A percentile compares a stretch with the other conserved stretches of the same genome.
phyloP scores from a whole-genome alignment of 225 moss, liverwort and hornwort species.

The Bryoerythrophyllum caledonicum region DNA sequence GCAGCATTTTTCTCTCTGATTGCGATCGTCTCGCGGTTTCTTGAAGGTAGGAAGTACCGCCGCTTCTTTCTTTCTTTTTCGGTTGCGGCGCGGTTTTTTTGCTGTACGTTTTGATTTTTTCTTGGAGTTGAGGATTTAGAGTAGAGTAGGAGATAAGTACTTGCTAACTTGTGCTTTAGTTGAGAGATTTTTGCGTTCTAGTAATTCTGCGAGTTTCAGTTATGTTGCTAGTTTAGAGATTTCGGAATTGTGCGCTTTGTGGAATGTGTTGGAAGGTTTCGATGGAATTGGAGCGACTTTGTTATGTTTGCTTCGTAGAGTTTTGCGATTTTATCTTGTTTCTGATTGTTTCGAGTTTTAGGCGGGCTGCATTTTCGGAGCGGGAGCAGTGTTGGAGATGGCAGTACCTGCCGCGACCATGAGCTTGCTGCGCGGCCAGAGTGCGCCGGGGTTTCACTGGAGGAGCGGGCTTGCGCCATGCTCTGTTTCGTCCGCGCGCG shows the following conservation, averaged over 20 bases:
- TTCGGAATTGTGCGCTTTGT: neutral
- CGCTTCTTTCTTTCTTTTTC: neutral
- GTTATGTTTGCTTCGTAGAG: neutral
- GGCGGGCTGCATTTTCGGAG: constrained; percentile 3
- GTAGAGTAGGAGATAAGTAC: neutral
- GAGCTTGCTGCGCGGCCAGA: constrained; percentile 41
- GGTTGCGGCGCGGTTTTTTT: neutral
- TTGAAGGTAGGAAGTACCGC: neutral
- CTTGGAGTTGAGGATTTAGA: neutral
- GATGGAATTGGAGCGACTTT: neutral
- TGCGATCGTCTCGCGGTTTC: neutral
- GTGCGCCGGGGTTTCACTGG: constrained; percentile 16
- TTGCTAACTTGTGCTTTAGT: neutral
- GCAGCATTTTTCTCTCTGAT: neutral
- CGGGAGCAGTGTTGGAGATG: constrained; percentile 20
- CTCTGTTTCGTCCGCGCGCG: constrained; percentile 26
- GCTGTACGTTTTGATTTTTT: neutral
- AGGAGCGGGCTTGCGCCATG: constrained; percentile 19
- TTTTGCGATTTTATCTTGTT: neutral
- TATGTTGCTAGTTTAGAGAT: neutral
- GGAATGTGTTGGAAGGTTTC: neutral
- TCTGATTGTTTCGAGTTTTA: neutral
- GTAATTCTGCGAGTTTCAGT: neutral
- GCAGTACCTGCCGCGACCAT: constrained; percentile 34
- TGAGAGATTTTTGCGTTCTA: neutral